Conservation (phyloP, 805 yeast species). For the Yarrowia yakushimensis region DNA sequence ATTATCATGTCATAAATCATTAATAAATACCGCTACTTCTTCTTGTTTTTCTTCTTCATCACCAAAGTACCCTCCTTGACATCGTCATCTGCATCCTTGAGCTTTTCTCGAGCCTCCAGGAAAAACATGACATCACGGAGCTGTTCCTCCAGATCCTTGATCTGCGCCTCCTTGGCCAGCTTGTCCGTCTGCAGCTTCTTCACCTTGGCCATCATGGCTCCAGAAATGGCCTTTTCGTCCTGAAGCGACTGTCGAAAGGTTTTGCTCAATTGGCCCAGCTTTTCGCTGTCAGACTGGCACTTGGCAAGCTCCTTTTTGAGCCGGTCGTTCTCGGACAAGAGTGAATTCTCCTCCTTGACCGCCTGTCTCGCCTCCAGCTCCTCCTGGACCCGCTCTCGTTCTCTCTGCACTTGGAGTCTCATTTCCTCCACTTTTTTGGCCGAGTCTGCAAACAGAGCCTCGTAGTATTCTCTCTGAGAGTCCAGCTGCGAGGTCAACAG, state of each 20-base stretch:
- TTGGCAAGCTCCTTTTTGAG: background rate
- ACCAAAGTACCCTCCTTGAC: conserved; percentile 58
- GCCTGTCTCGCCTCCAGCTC: conserved; percentile 1
- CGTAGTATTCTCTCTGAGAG: conserved; percentile 81
- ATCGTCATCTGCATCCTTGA: conserved; percentile 67
- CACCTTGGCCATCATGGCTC: conserved; percentile 43
- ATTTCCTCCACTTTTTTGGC: conserved; percentile 29
- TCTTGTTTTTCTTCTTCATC: conserved; percentile 22
- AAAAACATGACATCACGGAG: conserved; percentile 72
- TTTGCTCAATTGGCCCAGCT: conserved; percentile 32
- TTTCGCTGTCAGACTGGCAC: conserved; percentile 26
- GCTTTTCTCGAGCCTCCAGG: conserved; percentile 67
- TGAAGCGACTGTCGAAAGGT: conserved; percentile 40
- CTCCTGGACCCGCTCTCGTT: conserved; percentile 22
- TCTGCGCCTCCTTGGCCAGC: conserved; percentile 27
- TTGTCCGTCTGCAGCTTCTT: conserved; percentile 38
- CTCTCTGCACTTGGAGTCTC: conserved; percentile 11
- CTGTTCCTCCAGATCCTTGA: conserved; percentile 37
- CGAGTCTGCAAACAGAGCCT: conserved; percentile 43
- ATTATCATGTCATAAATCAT: background rate
- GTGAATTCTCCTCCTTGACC: background rate
- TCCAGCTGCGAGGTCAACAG: conserved; percentile 75
- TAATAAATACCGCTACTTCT: background rate
- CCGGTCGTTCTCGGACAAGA: background rate
- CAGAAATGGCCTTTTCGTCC: conserved; percentile 49